Base-by-base conservation (phyloP, 257 asterid genomes). In the Cynanchum wilfordii region DNA sequence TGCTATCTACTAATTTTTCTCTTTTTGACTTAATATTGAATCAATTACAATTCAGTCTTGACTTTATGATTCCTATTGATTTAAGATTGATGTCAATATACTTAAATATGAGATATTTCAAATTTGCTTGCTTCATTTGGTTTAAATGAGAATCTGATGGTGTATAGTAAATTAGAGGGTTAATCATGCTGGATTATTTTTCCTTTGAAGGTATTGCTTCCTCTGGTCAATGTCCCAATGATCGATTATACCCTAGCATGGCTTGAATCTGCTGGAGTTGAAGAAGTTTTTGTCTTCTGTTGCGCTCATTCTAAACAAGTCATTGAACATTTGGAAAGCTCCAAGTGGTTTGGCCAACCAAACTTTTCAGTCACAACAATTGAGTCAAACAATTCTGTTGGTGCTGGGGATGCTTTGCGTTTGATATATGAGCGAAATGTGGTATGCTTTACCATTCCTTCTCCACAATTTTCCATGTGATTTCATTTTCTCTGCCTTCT, bases 241-340 rank as follows among this genome's bases (percentile, higher is more conserved):
- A 92, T 95, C 33, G 96, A 92, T 81, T 90, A 95, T 69, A 95
- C 99, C 56, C 77, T 95, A 65, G 89, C 96, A 33, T 95, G 99
- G 99, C 97, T 95, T 64, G 96, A 95, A 77, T 90, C 96, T 69
- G 97, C 99, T 73, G 98, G 96, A 57, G 90, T 95, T 72, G 97
- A 95, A 78, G 98, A 95, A 78, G 96, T 89, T 73, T 95, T 90
- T 78, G 98, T 95, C 49, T 95, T 95, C 62, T 95, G 98, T 77
- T 92, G 96, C 57, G 98, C 99, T 66, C 99, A 95, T 81, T 85
- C 99, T 73, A 89, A 87, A 82, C 99, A 92, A 87, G 92, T 95
- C 76, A 85, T 79, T 42, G 87, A 90, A 73, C 89, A 95, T 81
- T 82, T 95, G 86, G 82, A 89, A 54, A 80, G 52, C 29, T 89